These are phyloP conservation scores for Cytospora mali DNA, from an alignment of 2,329 filamentous ascomycete species.

Conservation along the genomic window DNA sequence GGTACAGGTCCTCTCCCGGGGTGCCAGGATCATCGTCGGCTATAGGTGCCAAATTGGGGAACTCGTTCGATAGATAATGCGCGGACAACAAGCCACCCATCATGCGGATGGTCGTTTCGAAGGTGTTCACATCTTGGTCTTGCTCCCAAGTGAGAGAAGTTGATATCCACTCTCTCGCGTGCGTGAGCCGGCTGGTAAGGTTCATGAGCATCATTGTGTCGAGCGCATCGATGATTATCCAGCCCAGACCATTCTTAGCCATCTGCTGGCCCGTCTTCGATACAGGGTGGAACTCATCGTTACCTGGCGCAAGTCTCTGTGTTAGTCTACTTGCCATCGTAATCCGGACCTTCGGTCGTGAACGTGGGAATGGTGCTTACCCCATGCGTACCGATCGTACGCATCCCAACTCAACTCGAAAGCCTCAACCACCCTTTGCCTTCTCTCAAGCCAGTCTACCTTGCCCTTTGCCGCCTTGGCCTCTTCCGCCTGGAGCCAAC, in stretches of 20 bases:
- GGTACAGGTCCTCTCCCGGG: conserved; percentile 84
- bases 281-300: conserved; percentile 85
- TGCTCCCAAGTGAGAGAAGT: conserved; percentile 83
- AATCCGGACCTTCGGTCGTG: neutral
- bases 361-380: conserved; percentile 52
- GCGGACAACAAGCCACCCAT: conserved; percentile 89
- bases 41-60: conserved; percentile 77
- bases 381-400: conserved; percentile 93
- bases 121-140: conserved; percentile 94
- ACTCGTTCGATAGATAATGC: conserved; percentile 88
- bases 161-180: conserved; percentile 88
- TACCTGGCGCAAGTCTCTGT: conserved; percentile 51
- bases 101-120: conserved; percentile 98
- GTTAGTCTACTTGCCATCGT: conserved; percentile 34
- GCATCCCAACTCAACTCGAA: conserved; percentile 92
- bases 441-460: conserved; percentile 75
- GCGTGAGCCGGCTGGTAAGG: conserved; percentile 78
- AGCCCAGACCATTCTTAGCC: conserved; percentile 86
- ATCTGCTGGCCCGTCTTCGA: conserved; percentile 81
- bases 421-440: conserved; percentile 82
- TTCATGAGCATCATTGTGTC: conserved; percentile 99
- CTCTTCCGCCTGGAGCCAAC: conserved; percentile 58
- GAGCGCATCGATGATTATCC: conserved; percentile 96
- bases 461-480: conserved; percentile 39
- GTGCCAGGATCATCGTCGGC: conserved; percentile 70